Base-by-base conservation (phyloP, 2,329 filamentous ascomycete genomes). In the Aureobasidium sp. region DNA sequence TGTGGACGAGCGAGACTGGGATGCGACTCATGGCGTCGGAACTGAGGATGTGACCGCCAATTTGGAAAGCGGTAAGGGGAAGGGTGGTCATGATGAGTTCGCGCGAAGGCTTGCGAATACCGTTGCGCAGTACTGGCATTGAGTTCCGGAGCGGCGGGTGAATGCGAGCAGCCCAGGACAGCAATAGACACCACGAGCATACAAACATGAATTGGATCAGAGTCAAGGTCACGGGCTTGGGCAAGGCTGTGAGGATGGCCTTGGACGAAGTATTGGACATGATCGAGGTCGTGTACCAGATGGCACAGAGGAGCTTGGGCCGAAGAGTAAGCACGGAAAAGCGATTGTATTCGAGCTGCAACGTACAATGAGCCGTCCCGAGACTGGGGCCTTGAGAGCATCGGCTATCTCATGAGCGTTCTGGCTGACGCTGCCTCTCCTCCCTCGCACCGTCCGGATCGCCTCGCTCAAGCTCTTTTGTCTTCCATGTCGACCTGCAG, bases 201-300 rank as follows among this genome's bases (percentile, higher is more conserved):
- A 99, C 93, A 69, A 97, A 92, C 62, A 85, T 88, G 76, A 99
- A 99, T 79, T 99, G 94, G 57, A 96, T 81, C 62, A 96, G 81
- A 1, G 93, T 97, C 68, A 97, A 82, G 25, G 93, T 97, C 36
- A 94, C 89, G 1, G 93, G 93, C 75, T 91, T 94, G 62, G 90
- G 86, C 67, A 97, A 90, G 47, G 90, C 89, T 67, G 91, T 97
- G 64, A 97, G 81, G 70, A 99, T 99, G 21, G 93, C 90, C 77
- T 99, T 99, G 58, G 94, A 97, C 29, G 94, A 97, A 2, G 94
- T 97, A 73, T 97, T 99, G 64, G 94, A 97, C 68, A 97, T 79
- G 65, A 95, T 94, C 45, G 93, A 97, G 29, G 92, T 96, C 73
- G 89, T 83, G 79, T 97, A 99, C 94, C 94, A 97, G 71, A 93